Base-by-base conservation (phyloP, 192 early-diverging fungal species). In the Obelidium mucronatum region DNA sequence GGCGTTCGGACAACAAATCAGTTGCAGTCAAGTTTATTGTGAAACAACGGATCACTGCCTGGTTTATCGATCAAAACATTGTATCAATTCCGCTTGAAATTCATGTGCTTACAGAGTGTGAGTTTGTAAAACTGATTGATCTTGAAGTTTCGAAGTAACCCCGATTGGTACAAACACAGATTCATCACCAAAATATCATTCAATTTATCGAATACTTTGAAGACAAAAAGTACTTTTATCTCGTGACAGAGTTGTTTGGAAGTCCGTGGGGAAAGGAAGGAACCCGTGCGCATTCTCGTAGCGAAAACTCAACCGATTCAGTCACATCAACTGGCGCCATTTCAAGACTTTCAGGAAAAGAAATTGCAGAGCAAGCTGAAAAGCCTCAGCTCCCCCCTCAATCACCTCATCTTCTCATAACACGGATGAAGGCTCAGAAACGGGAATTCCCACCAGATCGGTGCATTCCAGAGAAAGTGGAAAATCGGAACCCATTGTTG, bases 11-110 rank as follows among this genome's bases (percentile, higher is more conserved):
- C 70, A 35, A 42, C 5, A 17, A 39, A 5, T 53, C 53, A 17
- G 82, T 89, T 13, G 87, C 87, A 22, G 76, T 81, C 70, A 89
- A 89, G 78, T 88, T 89, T 61, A 85, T 89, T 55, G 61, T 81
- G 44, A 84, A 84, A 78, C 31, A 53, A 72, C 70, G 77, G 36
- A 72, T 88, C 1, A 73, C 75, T 51, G 40, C 66, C 36, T 85
- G 81, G 85, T 63, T 67, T 22, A 40, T 44, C 26, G 87, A 87
- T 73, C 11, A 58, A 15, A 79, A 81, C 22, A 56, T 78, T 13
- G 79, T 78, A 11, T 40, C 48, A 24, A 75, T 84, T 26, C 85
- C 87, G 8, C 77, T 82, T 40, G 87, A 88, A 77, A 78, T 86
- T 15, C 84, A 70, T 40, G 73, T 86, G 22, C 60, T 88, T 22